phyloP scores from a whole-genome alignment of 345 rosid genomes.

The Gossypium stocksii region DNA sequence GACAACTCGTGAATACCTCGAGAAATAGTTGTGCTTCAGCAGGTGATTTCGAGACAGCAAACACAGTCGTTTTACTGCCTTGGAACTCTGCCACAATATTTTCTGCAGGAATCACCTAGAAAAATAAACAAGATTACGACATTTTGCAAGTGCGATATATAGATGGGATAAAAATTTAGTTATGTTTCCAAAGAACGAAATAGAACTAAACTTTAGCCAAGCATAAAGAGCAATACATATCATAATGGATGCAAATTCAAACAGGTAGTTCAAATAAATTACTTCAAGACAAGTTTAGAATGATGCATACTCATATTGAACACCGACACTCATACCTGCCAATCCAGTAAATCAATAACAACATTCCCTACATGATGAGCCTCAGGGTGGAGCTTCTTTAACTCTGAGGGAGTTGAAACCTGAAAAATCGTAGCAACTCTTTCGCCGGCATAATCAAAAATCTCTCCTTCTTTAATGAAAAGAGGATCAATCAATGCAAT shows the following conservation, averaged over 20 bases:
- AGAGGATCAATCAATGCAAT: slow-evolving; percentile 59
- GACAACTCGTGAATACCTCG: slow-evolving; percentile 43
- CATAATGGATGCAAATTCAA: neutral
- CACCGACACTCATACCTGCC: slow-evolving; percentile 56
- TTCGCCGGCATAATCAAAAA: slow-evolving; percentile 38
- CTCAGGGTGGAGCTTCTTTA: slow-evolving; percentile 51
- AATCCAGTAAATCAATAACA: slow-evolving; percentile 59
- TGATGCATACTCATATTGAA: neutral
- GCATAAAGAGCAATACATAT: neutral
- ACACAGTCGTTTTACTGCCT: slow-evolving; percentile 66
- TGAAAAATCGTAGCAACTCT: slow-evolving; percentile 48
- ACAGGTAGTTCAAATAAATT: neutral
- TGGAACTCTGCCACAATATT: slow-evolving; percentile 79
- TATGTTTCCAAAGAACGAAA: neutral
- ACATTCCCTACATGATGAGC: slow-evolving; percentile 38
- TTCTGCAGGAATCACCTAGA: slow-evolving; percentile 79
- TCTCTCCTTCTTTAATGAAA: slow-evolving; percentile 42
- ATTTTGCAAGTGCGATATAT: neutral
- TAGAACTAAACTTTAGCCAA: neutral
- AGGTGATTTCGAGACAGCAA: slow-evolving; percentile 59
- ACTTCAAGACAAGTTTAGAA: neutral
- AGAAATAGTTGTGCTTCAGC: slow-evolving; percentile 65
- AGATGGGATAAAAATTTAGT: neutral
- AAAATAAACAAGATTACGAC: slow-evolving; percentile 12
- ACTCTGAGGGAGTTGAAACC: slow-evolving; percentile 59